These are phyloP conservation scores for Penicillium roqueforti DNA, from an alignment of 495 filamentous ascomycete genomes.

Conservation along the genomic window DNA sequence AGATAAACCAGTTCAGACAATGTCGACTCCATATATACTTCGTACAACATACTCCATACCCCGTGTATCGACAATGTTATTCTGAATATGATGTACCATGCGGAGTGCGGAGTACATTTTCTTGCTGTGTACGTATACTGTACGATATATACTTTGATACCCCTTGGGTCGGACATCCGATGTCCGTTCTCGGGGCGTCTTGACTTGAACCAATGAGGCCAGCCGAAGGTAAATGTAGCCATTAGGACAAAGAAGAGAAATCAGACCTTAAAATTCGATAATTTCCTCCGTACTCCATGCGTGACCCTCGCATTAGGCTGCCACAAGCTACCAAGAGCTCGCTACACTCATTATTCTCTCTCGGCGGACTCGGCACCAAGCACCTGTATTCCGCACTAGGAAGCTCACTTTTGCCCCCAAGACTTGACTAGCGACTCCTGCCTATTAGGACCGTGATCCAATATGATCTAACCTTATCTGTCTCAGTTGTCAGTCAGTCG, in stretches of 20 bases:
- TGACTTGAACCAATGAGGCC: background rate
- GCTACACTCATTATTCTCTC: background rate
- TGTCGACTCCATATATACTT: too few species aligned
- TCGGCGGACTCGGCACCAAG: constrained; percentile 1
- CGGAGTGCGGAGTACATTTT: too few species aligned
- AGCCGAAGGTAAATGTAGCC: background rate
- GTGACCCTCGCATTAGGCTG: background rate
- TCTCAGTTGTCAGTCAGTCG: background rate
- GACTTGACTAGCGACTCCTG: background rate
- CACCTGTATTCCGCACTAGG: background rate
- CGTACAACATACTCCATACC: too few species aligned
- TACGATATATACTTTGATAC: background rate
- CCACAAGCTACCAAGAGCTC: background rate
- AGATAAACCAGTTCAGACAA: background rate
- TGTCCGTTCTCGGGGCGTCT: background rate
- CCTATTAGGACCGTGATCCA: background rate
- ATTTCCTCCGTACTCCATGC: background rate
- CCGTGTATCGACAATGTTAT: too few species aligned
- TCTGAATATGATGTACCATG: too few species aligned
- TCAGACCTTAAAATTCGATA: constrained; percentile 1
- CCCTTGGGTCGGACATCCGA: background rate
- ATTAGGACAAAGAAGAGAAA: background rate
- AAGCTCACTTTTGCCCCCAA: background rate
- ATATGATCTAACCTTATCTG: background rate
- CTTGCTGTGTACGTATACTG: background rate